Evolutionary conservation across 192 early-diverging fungal species (phyloP).

Genomic region (Spinellus fusiger): DNA sequence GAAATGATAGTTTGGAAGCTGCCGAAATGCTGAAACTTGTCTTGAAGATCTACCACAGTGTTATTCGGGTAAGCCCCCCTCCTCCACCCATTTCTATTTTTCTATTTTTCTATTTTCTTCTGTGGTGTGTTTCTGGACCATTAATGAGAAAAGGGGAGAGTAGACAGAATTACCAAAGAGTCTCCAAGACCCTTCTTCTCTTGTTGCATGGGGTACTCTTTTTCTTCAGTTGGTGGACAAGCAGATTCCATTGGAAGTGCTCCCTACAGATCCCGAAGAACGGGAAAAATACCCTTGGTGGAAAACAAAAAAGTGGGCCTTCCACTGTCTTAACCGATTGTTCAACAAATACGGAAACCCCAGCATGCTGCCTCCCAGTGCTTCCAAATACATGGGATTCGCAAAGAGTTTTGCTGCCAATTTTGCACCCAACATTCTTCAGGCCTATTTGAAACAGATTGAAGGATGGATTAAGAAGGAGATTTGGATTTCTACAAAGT

Average conservation of each 20-base stretch:
- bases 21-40: constrained; percentile 80
- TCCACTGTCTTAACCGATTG: constrained; percentile 79
- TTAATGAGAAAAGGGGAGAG: not conserved
- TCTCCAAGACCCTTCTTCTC: constrained; percentile 59
- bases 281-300: constrained; percentile 79
- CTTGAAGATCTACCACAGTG: constrained; percentile 75
- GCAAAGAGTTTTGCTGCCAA: constrained; percentile 79
- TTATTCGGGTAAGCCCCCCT: constrained; percentile 36
- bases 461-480: constrained; percentile 68
- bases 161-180: constrained; percentile 51
- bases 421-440: constrained; percentile 87
- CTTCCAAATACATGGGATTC: constrained; percentile 54
- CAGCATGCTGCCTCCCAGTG: constrained; percentile 46
- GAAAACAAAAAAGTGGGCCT: constrained; percentile 96
- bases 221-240: constrained; percentile 78
- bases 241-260: constrained; percentile 46
- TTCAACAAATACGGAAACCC: constrained; percentile 73
- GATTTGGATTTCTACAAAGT: constrained; percentile 66
- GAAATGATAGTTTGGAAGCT: constrained; percentile 62
- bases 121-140: not conserved
- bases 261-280: constrained; percentile 61
- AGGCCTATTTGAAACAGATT: constrained; percentile 79
- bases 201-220: constrained; percentile 86
- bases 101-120: too few species aligned
- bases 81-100: too few species aligned